Conservation (phyloP, 108 stramenopile species). For the Fistulifera solaris region DNA sequence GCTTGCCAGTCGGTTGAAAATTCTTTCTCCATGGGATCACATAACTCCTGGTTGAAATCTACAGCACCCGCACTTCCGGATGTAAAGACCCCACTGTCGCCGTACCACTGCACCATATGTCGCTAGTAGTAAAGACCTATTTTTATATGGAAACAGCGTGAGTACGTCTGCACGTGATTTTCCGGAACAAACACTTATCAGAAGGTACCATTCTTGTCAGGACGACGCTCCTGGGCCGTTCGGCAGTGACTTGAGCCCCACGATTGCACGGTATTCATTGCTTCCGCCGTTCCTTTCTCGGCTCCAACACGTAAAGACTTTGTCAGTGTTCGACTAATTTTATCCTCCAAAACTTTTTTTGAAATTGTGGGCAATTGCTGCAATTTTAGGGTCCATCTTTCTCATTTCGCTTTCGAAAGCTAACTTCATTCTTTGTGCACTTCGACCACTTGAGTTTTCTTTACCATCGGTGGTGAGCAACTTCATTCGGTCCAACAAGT, state of each 20-base stretch:
- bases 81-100: constrained; percentile 29
- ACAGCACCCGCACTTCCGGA: constrained; percentile 22
- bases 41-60: constrained; percentile 31
- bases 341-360: constrained; percentile 8
- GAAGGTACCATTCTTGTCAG: constrained; percentile 18
- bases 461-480: constrained; percentile 15
- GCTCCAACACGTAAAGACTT: background rate
- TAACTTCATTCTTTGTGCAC: constrained; percentile 16
- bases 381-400: constrained; percentile 6
- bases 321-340: constrained; percentile 6
- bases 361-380: constrained; percentile 21
- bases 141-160: background rate
- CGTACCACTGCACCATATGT: constrained; percentile 28
- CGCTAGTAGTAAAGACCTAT: constrained; percentile 13
- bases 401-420: constrained; percentile 15
- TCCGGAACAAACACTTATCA: no score
- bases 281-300: constrained; percentile 16
- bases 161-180: background rate
- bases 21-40: constrained; percentile 36
- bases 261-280: constrained; percentile 25
- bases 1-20: constrained; percentile 31
- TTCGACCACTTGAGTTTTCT: constrained; percentile 19
- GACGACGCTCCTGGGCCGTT: constrained; percentile 13
- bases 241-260: constrained; percentile 32
- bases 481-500: constrained; percentile 28